Evolutionary conservation across 2,329 filamentous ascomycete genomes (phyloP).

Genomic region (Aspergillus ruber): DNA sequence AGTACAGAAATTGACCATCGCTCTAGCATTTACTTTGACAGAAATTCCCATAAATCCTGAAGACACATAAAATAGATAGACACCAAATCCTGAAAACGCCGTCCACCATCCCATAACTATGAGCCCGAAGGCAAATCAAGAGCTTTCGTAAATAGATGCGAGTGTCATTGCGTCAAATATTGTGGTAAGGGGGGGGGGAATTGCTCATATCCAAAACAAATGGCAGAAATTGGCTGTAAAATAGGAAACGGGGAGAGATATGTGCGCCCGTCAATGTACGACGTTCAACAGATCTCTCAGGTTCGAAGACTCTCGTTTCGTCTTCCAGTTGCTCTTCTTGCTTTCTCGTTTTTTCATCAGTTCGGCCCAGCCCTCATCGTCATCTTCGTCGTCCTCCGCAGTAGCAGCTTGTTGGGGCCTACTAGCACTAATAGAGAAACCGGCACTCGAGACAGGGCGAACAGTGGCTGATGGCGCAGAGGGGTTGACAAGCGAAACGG

Average conservation of each 20-base stretch:
- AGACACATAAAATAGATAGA: neutral
- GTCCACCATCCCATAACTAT: constrained; percentile 1
- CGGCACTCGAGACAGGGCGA: constrained; percentile 22
- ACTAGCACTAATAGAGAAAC: constrained; percentile 10
- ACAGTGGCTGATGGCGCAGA: constrained; percentile 22
- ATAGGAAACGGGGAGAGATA: neutral
- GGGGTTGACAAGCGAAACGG: constrained; percentile 14
- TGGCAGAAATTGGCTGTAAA: too few species aligned
- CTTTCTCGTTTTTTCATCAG: constrained; percentile 46
- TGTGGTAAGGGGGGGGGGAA: constrained; percentile 1
- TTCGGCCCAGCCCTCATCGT: constrained; percentile 46
- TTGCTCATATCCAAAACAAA: neutral
- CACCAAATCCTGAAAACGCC: neutral
- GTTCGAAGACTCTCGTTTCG: constrained; percentile 33
- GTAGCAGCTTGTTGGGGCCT: constrained; percentile 10
- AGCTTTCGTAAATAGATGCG: neutral
- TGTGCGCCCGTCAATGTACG: constrained; percentile 23
- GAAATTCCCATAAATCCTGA: neutral
- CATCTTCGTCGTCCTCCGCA: constrained; percentile 39
- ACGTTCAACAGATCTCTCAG: constrained; percentile 34
- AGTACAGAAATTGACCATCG: too few species aligned
- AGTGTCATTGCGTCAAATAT: constrained; percentile 2
- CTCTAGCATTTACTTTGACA: neutral
- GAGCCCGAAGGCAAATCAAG: neutral
- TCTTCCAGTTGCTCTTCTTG: constrained; percentile 43